A percentile compares a stretch with the other conserved stretches of the same genome.
Conservation (phyloP, 2,329 filamentous ascomycete species). For the Pseudogymnoascus sp. region DNA sequence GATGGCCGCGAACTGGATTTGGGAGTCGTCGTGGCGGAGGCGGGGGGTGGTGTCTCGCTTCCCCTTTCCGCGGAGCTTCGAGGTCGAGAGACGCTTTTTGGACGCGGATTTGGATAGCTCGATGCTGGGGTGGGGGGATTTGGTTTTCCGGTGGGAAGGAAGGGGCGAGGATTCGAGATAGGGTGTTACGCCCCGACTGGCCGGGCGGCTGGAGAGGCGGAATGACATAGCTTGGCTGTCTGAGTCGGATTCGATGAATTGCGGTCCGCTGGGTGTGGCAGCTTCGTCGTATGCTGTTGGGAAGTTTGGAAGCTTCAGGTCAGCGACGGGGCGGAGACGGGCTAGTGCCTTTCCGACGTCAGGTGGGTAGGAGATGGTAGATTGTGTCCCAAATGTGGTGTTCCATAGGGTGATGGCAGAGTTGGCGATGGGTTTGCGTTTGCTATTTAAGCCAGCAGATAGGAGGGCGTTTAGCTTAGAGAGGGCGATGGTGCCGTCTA, state of each 20-base stretch:
- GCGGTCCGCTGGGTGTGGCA: background rate
- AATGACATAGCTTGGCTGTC: conserved; percentile 9
- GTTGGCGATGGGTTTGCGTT: conserved; percentile 45
- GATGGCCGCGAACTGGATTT: conserved; percentile 67
- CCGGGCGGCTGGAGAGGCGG: background rate
- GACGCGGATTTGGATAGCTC: conserved; percentile 7
- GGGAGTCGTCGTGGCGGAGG: conserved; percentile 71
- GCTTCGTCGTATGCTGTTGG: conserved; percentile 27
- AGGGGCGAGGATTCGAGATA: conserved; percentile 14
- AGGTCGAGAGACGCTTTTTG: conserved; percentile 18
- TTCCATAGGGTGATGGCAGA: conserved; percentile 60
- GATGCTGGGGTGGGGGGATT: conserved; percentile 10
- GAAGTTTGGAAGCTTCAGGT: conserved; percentile 42
- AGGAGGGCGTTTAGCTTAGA: conserved; percentile 46
- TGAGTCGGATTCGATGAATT: conserved; percentile 36
- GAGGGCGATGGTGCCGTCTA: conserved; percentile 36
- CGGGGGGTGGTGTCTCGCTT: conserved; percentile 37
- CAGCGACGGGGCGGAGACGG: conserved; percentile 47
- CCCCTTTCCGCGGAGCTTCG: conserved; percentile 28
- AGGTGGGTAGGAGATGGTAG: conserved; percentile 53
- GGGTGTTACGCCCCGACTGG: conserved; percentile 11
- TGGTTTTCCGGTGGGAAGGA: background rate
- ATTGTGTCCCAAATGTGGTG: conserved; percentile 51
- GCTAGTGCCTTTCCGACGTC: conserved; percentile 54
- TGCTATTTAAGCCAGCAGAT: conserved; percentile 49